These are phyloP conservation scores for Coemansia guatemalensis DNA, from an alignment of 192 early-diverging fungal species.

Conservation along the genomic window DNA sequence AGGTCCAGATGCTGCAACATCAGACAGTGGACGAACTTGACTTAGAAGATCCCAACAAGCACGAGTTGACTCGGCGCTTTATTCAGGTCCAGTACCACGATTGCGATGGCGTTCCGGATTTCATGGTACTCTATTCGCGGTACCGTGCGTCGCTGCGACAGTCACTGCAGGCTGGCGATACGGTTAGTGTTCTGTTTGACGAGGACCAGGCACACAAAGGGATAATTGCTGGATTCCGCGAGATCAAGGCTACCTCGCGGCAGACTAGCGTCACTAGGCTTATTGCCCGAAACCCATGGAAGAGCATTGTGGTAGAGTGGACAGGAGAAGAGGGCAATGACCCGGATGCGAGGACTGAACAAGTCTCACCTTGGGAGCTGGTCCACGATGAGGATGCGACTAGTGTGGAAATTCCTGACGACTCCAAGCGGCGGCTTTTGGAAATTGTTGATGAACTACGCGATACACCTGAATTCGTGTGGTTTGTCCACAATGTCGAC, in stretches of 20 bases:
- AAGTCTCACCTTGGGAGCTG: constrained; percentile 43
- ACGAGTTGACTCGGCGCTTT: constrained; percentile 21
- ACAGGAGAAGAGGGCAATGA: constrained; percentile 11
- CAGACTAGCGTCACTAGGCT: constrained; percentile 47
- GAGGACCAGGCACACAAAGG: constrained; percentile 60
- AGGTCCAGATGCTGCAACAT: constrained; percentile 44
- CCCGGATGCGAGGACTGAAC: constrained; percentile 13
- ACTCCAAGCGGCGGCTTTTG: constrained; percentile 37
- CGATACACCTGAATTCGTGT: constrained; percentile 43
- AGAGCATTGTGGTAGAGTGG: constrained; percentile 48
- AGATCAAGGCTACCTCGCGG: constrained; percentile 41
- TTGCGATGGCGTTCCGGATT: constrained; percentile 67
- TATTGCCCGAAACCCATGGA: constrained; percentile 55
- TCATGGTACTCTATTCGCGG: constrained; percentile 62
- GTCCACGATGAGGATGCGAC: constrained; percentile 21
- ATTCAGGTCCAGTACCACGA: constrained; percentile 69
- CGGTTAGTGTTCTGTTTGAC: constrained; percentile 66
- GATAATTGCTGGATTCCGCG: constrained; percentile 53
- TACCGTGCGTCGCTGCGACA: constrained; percentile 61
- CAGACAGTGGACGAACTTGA: constrained; percentile 54
- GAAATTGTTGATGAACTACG: constrained; percentile 50
- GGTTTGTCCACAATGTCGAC: constrained; percentile 66
- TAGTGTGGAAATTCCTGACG: constrained; percentile 17
- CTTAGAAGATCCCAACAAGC: constrained; percentile 31
- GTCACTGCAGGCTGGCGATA: constrained; percentile 50